Evolutionary conservation across 1,284 basidiomycete species (phyloP).

Genomic region (Ceratobasidium theobromae): DNA sequence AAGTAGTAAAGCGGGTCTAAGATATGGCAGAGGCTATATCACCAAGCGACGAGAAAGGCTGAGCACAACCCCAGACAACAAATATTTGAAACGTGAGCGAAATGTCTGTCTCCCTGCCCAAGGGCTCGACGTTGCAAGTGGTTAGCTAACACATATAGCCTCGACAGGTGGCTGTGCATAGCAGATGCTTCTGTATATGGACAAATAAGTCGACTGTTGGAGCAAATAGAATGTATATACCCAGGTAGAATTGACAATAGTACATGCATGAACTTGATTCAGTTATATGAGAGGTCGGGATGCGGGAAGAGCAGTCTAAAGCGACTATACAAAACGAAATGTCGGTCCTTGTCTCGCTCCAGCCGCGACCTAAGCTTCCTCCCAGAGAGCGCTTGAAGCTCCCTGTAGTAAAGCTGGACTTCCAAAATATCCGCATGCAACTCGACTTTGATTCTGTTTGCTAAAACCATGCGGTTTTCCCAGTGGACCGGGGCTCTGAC

Average conservation of each 20-base stretch:
- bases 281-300: conserved; percentile 10
- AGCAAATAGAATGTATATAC: no score
- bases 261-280: no score
- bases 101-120: background rate
- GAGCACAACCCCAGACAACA: background rate
- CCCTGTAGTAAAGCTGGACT: conserved; percentile 14
- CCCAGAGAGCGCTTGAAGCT: background rate
- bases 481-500: background rate
- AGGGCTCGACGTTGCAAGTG: background rate
- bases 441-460: conserved; percentile 17
- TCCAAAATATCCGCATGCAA: conserved; percentile 16
- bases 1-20: no score
- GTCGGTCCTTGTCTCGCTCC: conserved; percentile 13
- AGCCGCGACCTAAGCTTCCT: conserved; percentile 5
- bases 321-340: conserved; percentile 18
- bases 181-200: background rate
- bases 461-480: conserved; percentile 10
- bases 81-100: background rate
- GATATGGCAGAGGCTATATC: no score
- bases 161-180: background rate
- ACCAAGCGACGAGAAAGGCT: no score
- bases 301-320: conserved; percentile 17
- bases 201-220: background rate
- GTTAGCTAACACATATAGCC: background rate
- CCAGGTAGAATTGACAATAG: no score